These are phyloP conservation scores for Hanseniaspora valbyensis DNA, from an alignment of 805 yeast species.

Conservation along the genomic window DNA sequence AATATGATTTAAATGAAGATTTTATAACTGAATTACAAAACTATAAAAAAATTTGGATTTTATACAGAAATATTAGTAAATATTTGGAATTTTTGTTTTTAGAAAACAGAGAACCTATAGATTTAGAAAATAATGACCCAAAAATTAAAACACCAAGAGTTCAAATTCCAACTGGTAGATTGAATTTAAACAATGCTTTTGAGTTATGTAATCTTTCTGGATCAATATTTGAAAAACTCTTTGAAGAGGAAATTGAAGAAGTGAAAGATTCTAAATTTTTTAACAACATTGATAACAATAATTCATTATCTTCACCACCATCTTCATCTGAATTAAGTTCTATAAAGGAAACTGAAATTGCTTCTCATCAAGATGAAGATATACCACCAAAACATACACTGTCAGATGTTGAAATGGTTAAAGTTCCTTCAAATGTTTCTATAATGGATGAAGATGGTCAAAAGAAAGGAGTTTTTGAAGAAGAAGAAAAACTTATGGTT, in stretches of 20 bases:
- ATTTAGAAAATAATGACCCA: neutral
- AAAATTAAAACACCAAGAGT: neutral
- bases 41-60: neutral
- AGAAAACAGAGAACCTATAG: neutral
- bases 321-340: no score
- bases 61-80: neutral
- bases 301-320: no score
- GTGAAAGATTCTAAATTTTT: no score
- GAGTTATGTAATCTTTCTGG: neutral
- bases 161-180: conserved; percentile 2
- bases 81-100: conserved; percentile 3
- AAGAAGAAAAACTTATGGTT: neutral
- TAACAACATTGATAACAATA: no score
- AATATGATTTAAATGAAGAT: neutral
- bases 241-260: neutral
- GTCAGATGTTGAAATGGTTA: neutral
- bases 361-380: no score
- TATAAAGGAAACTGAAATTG: no score
- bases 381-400: neutral
- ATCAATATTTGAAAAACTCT: neutral
- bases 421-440: neutral
- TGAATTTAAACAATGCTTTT: neutral
- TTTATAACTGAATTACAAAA: neutral
- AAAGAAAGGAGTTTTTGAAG: neutral
- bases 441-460: neutral